Conservation (phyloP, 176 grass and related monocot genomes). For the Ananas comosus region DNA sequence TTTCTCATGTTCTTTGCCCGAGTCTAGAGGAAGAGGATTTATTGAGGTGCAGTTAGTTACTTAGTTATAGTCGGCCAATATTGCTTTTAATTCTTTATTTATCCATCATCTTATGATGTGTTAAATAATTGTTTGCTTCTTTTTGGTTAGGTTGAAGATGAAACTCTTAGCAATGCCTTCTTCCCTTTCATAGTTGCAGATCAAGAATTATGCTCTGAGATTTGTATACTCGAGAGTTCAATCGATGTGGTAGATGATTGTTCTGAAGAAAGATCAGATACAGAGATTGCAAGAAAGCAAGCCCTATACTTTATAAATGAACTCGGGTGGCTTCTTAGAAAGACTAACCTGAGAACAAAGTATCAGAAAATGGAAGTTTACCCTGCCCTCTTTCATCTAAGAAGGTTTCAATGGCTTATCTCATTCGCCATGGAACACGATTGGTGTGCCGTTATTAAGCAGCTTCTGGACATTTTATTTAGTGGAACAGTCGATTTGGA, state of each 20-base stretch:
- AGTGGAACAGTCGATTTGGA: constrained; percentile 56
- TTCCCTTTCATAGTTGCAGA: constrained; percentile 77
- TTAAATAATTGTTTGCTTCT: neutral
- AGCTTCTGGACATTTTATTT: constrained; percentile 81
- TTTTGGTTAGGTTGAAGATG: constrained; percentile 37
- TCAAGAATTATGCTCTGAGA: constrained; percentile 50
- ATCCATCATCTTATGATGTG: neutral
- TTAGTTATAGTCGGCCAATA: neutral
- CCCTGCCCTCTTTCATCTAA: constrained; percentile 33
- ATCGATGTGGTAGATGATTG: constrained; percentile 21
- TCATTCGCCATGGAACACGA: constrained; percentile 64
- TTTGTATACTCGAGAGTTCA: constrained; percentile 42
- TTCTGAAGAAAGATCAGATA: constrained; percentile 11
- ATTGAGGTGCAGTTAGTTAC: constrained; percentile 50
- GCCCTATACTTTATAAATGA: constrained; percentile 86
- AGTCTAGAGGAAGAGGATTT: constrained; percentile 63
- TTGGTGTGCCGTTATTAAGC: constrained; percentile 80
- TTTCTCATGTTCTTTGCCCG: constrained; percentile 76
- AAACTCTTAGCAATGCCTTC: constrained; percentile 53
- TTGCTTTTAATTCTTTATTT: neutral
- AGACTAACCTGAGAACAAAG: constrained; percentile 35
- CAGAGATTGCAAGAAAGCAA: constrained; percentile 47
- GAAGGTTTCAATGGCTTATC: constrained; percentile 61
- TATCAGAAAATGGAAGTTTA: constrained; percentile 19
- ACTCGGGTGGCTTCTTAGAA: constrained; percentile 87